These are phyloP conservation scores for Apiospora sp. DNA, from an alignment of 2,329 filamentous ascomycete species.

Conservation along the genomic window DNA sequence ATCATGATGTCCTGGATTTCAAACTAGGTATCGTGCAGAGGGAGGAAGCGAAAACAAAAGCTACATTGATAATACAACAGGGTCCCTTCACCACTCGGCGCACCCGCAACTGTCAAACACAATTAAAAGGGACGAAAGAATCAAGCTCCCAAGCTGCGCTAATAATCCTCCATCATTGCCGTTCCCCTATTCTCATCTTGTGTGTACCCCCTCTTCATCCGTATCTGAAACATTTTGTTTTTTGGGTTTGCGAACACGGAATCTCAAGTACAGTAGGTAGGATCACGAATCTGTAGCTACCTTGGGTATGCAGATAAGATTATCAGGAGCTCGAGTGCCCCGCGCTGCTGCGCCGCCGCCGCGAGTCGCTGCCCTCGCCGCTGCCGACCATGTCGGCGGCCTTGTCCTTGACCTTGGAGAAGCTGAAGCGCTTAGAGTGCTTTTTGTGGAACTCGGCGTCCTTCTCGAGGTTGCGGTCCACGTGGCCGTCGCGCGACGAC, in stretches of 20 bases:
- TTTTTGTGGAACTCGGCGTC: conserved; percentile 68
- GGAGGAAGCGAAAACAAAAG: neutral
- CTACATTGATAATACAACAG: neutral
- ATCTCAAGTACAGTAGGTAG: neutral
- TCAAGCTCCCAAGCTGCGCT: too few species aligned
- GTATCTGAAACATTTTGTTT: too few species aligned
- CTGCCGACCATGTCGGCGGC: conserved; percentile 43
- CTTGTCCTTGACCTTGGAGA: conserved; percentile 51
- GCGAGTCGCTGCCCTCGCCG: conserved; percentile 33
- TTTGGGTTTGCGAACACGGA: too few species aligned
- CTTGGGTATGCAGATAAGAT: too few species aligned
- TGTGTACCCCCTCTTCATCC: too few species aligned
- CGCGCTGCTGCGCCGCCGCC: conserved; percentile 31
- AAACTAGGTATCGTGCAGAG: conserved; percentile 9
- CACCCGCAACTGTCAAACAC: too few species aligned
- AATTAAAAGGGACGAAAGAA: too few species aligned
- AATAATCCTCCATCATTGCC: too few species aligned
- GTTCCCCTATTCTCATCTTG: too few species aligned
- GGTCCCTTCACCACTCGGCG: neutral
- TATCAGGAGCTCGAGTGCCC: conserved; percentile 26
- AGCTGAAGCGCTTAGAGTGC: conserved; percentile 55
- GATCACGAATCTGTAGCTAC: too few species aligned
- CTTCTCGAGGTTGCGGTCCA: conserved; percentile 62
- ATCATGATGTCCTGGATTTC: neutral
- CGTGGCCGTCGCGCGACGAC: conserved; percentile 69